Conservation (phyloP, 176 grass and related monocot species). For the Rhynchospora pubera region DNA sequence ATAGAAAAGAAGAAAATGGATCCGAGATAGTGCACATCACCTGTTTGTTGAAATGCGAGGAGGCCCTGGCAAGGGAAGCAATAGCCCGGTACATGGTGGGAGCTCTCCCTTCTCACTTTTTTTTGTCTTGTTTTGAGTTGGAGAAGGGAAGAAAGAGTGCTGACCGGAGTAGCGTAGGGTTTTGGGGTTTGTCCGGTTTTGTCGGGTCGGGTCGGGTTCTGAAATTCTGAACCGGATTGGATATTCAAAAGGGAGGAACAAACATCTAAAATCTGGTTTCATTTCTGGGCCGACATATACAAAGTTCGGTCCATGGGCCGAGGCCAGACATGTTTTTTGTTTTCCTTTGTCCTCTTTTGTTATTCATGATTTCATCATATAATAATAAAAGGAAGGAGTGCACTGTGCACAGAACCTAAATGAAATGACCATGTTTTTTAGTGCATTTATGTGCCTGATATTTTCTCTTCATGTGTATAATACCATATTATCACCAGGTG, state of each 20-base stretch:
- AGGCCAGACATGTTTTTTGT: too few species aligned
- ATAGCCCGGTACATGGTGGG: conserved; percentile 5
- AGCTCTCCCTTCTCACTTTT: not conserved
- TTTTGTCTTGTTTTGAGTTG: not conserved
- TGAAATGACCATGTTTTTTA: too few species aligned
- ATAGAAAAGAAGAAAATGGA: not conserved
- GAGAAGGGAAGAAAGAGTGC: not conserved
- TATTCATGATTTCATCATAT: too few species aligned
- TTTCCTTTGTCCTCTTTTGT: too few species aligned
- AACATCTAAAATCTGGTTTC: not conserved
- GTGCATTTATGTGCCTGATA: too few species aligned
- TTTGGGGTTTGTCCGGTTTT: not conserved
- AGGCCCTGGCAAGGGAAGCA: not conserved
- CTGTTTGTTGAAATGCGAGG: conserved; percentile 20
- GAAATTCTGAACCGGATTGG: not conserved
- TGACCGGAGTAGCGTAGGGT: not conserved
- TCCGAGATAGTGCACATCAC: conserved; percentile 5
- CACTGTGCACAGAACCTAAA: too few species aligned
- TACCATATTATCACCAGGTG: not conserved
- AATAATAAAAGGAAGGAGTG: too few species aligned
- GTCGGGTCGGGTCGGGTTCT: too few species aligned
- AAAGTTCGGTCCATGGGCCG: not conserved
- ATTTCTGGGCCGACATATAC: not conserved
- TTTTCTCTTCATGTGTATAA: too few species aligned
- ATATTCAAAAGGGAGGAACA: not conserved